Conservation (phyloP, 148 eudicot species). For the Amaranthus cruentus region DNA sequence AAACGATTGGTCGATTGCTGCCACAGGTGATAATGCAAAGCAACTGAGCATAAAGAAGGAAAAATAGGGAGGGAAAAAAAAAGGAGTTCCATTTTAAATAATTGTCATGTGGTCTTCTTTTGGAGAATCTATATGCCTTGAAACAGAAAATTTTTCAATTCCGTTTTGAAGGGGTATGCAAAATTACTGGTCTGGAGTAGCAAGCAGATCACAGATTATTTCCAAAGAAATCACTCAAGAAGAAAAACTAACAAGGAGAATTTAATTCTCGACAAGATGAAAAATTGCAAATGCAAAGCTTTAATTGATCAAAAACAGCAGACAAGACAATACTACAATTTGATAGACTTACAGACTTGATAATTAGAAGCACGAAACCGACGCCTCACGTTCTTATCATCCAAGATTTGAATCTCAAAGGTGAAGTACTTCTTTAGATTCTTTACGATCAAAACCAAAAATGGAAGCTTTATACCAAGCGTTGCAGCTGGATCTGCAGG, state of each 20-base stretch:
- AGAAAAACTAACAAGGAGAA: neutral
- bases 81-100: neutral
- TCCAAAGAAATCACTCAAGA: neutral
- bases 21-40: neutral
- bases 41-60: neutral
- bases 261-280: neutral
- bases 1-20: too few relatives aligned
- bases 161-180: neutral
- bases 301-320: neutral
- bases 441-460: conserved; percentile 87
- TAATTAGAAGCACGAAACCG: conserved; percentile 98
- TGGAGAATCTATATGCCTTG: neutral
- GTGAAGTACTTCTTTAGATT: conserved; percentile 92
- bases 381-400: conserved; percentile 98
- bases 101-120: neutral
- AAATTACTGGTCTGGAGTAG: neutral
- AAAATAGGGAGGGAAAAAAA: neutral
- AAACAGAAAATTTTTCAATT: neutral
- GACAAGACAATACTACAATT: conserved; percentile 12
- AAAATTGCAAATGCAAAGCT: neutral
- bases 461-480: conserved; percentile 94
- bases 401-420: conserved; percentile 96
- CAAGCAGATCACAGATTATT: neutral
- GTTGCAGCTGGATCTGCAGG: conserved; percentile 98
- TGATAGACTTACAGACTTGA: conserved; percentile 98